Evolutionary conservation across 352 stramenopile genomes (phyloP).

Genomic region (Phytophthora quininea): DNA sequence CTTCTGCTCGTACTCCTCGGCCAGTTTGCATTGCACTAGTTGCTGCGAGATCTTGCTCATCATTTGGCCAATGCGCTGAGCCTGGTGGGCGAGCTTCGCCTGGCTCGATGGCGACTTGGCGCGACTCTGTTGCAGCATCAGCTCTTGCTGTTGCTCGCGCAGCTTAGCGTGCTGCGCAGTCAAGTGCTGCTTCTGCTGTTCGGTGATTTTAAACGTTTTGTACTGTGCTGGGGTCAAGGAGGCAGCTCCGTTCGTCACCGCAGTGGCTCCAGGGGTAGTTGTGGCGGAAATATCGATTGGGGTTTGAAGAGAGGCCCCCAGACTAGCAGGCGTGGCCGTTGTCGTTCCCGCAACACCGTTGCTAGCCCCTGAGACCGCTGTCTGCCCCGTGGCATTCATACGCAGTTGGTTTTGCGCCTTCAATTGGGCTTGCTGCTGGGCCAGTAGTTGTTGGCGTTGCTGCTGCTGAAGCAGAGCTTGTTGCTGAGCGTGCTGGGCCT

Average conservation of each 20-base stretch:
- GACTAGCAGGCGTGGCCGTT: constrained; percentile 18
- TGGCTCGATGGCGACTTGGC: constrained; percentile 75
- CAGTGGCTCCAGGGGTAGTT: constrained; percentile 28
- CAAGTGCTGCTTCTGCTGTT: constrained; percentile 69
- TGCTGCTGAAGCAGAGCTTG: constrained; percentile 54
- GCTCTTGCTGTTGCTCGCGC: constrained; percentile 78
- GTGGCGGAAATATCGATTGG: constrained; percentile 54
- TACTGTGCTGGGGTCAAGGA: constrained; percentile 76
- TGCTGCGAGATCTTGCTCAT: constrained; percentile 90
- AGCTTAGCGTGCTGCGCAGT: constrained; percentile 76
- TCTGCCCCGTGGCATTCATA: constrained; percentile 29
- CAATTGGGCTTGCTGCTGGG: constrained; percentile 46
- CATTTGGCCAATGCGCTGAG: constrained; percentile 78
- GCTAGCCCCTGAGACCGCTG: constrained; percentile 11
- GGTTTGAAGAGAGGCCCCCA: constrained; percentile 47
- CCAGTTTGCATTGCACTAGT: constrained; percentile 81
- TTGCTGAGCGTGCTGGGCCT: constrained; percentile 59
- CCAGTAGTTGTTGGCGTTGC: constrained; percentile 44
- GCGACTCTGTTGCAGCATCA: constrained; percentile 75
- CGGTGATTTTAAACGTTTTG: constrained; percentile 71
- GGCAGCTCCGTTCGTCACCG: constrained; percentile 27
- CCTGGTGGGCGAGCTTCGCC: constrained; percentile 76
- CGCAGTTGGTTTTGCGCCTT: constrained; percentile 55
- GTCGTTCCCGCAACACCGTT: constrained; percentile 14
- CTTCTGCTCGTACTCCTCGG: constrained; percentile 78